These are phyloP conservation scores for Stromatinia cepivora DNA, from an alignment of 2,329 filamentous ascomycete genomes.

Conservation along the genomic window DNA sequence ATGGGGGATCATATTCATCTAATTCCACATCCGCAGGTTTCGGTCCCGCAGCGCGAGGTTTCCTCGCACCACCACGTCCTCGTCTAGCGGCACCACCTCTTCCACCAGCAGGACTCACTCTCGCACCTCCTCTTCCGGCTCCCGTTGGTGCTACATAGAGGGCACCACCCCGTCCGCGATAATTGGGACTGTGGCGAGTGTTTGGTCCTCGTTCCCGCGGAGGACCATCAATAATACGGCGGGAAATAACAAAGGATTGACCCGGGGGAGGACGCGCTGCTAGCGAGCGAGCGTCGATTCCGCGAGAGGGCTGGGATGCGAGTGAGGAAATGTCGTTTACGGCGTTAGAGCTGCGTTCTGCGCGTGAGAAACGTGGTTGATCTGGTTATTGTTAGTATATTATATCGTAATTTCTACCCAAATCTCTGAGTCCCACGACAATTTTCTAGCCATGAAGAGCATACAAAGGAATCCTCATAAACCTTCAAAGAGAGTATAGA, in stretches of 20 bases:
- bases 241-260: constrained; percentile 30
- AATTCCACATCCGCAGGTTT: constrained; percentile 11
- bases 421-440: accelerated
- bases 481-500: not conserved
- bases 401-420: not conserved
- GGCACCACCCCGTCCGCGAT: constrained; percentile 19
- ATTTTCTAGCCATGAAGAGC: too few relatives aligned
- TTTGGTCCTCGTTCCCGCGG: not conserved
- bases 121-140: constrained; percentile 32
- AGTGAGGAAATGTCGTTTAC: constrained; percentile 37
- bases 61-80: constrained; percentile 19
- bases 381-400: not conserved
- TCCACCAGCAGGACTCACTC: constrained; percentile 9
- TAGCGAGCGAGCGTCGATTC: constrained; percentile 40
- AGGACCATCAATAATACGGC: constrained; percentile 21
- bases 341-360: constrained; percentile 32
- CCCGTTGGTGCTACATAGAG: constrained; percentile 22
- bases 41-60: not conserved
- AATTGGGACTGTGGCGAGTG: constrained; percentile 2
- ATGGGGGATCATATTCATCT: constrained; percentile 27
- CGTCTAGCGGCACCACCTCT: constrained; percentile 7
- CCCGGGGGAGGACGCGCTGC: constrained; percentile 35
- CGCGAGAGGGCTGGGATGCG: constrained; percentile 31
- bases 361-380: constrained; percentile 16
- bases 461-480: not conserved